Evolutionary conservation across 2,329 filamentous ascomycete species (phyloP).

Genomic region (Chaetomiaceae sp.): DNA sequence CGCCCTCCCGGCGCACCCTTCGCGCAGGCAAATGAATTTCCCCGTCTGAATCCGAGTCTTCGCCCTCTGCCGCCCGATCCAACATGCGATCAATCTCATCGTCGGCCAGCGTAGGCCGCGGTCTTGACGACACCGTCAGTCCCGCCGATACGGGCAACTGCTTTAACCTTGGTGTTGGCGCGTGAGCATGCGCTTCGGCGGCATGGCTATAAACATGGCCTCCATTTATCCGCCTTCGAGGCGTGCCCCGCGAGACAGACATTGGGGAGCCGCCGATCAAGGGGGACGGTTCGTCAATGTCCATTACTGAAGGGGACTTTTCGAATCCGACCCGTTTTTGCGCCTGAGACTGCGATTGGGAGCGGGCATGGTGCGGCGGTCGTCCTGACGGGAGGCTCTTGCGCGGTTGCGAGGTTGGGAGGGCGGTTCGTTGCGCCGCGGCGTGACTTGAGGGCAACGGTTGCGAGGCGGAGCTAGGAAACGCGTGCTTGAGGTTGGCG

Average conservation of each 20-base stretch:
- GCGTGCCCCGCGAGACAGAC: slow-evolving; percentile 34
- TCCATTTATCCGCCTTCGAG: slow-evolving; percentile 43
- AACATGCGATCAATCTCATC: slow-evolving; percentile 58
- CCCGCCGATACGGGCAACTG: slow-evolving; percentile 48
- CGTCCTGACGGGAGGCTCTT: slow-evolving; percentile 50
- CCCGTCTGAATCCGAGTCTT: slow-evolving; percentile 54
- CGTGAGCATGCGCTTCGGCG: slow-evolving; percentile 15
- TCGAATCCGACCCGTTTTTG: slow-evolving; percentile 48
- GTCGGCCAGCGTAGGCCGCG: slow-evolving; percentile 44
- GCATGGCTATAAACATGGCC: slow-evolving; percentile 16
- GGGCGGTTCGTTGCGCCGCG: slow-evolving; percentile 33
- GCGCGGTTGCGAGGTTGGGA: slow-evolving; percentile 48
- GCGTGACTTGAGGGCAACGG: slow-evolving; percentile 30
- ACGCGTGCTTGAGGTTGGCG: slow-evolving; percentile 54
- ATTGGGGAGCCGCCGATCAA: slow-evolving; percentile 32
- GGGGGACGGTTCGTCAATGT: slow-evolving; percentile 36
- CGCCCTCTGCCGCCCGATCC: slow-evolving; percentile 47
- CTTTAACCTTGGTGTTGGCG: slow-evolving; percentile 33
- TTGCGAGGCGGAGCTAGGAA: slow-evolving; percentile 41
- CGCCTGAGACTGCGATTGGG: slow-evolving; percentile 30
- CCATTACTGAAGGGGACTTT: slow-evolving; percentile 47
- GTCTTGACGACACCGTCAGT: slow-evolving; percentile 38
- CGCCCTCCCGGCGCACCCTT: slow-evolving; percentile 29
- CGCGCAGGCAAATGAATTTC: slow-evolving; percentile 47
- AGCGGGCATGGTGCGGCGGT: slow-evolving; percentile 30